Conservation (phyloP, 495 filamentous ascomycete genomes). For the Astrocystis sublimbata region DNA sequence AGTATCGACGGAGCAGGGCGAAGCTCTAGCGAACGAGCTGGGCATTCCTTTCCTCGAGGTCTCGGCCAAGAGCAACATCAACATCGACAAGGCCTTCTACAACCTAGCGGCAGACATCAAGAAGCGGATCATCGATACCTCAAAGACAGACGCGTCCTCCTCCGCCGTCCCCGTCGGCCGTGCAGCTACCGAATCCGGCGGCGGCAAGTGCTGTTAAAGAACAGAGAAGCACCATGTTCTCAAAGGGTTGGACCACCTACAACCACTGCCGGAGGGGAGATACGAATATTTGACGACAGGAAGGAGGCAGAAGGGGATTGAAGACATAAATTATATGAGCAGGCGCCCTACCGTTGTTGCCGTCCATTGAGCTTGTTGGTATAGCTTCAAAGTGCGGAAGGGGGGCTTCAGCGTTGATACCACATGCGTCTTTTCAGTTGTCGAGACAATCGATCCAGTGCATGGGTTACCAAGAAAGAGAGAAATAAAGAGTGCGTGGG, state of each 20-base stretch:
- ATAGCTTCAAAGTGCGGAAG: conserved; percentile 3
- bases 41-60: conserved; percentile 99
- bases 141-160: conserved; percentile 71
- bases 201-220: conserved; percentile 77
- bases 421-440: conserved; percentile 7
- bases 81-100: conserved; percentile 98
- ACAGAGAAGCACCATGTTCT: conserved; percentile 44
- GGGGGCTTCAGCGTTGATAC: conserved; percentile 8
- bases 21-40: conserved; percentile 91
- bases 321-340: not conserved
- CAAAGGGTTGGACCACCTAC: conserved; percentile 8
- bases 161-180: conserved; percentile 30
- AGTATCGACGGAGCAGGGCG: conserved; percentile 89
- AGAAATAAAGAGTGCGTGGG: too few relatives aligned
- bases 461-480: conserved; percentile 30
- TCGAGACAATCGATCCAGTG: conserved; percentile 28
- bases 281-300: not conserved
- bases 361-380: conserved; percentile 3
- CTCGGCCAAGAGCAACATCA: conserved; percentile 97
- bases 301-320: conserved; percentile 18
- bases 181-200: conserved; percentile 7
- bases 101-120: conserved; percentile 95
- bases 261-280: not conserved
- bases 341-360: conserved; percentile 8
- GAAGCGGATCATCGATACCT: conserved; percentile 86